Evolutionary conservation across 306 rosid genomes (phyloP).

Genomic region (Abrus pulchellus): DNA sequence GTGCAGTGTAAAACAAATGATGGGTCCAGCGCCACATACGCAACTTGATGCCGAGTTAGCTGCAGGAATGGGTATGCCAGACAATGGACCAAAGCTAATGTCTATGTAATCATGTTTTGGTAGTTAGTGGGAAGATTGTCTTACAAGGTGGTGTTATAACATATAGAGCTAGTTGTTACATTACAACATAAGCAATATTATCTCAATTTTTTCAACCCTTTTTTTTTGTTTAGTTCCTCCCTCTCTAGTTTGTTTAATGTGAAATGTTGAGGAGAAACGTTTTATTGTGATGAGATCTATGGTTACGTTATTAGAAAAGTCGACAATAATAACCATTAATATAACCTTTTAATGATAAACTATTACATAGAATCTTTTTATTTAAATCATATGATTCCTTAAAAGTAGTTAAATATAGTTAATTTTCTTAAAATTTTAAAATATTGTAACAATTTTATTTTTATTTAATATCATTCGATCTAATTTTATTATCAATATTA

Average conservation of each 20-base stretch:
- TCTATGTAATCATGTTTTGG: constrained; percentile 51
- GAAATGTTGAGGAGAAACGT: neutral
- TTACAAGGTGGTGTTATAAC: constrained; percentile 1
- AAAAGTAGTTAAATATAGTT: too few relatives aligned
- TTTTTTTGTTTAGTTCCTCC: neutral
- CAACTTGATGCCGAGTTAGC: constrained; percentile 96
- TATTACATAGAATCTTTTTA: too few relatives aligned
- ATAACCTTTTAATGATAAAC: too few relatives aligned
- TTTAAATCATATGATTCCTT: too few relatives aligned
- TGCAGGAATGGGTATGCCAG: constrained; percentile 97
- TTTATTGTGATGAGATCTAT: neutral
- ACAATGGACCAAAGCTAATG: constrained; percentile 94
- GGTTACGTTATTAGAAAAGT: too few relatives aligned
- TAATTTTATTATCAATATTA: too few relatives aligned
- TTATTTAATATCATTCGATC: too few relatives aligned
- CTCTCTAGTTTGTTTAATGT: neutral
- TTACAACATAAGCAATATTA: constrained; percentile 18
- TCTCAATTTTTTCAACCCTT: neutral
- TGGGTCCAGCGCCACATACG: constrained; percentile 89
- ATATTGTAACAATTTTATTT: too few relatives aligned
- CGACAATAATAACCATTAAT: too few relatives aligned
- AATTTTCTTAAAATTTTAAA: too few relatives aligned
- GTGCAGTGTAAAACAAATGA: constrained; percentile 77
- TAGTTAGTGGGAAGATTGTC: neutral
- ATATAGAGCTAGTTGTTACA: constrained; percentile 10